phyloP scores from a whole-genome alignment of 2,329 filamentous ascomycete species.

The Neonectria sp. region DNA sequence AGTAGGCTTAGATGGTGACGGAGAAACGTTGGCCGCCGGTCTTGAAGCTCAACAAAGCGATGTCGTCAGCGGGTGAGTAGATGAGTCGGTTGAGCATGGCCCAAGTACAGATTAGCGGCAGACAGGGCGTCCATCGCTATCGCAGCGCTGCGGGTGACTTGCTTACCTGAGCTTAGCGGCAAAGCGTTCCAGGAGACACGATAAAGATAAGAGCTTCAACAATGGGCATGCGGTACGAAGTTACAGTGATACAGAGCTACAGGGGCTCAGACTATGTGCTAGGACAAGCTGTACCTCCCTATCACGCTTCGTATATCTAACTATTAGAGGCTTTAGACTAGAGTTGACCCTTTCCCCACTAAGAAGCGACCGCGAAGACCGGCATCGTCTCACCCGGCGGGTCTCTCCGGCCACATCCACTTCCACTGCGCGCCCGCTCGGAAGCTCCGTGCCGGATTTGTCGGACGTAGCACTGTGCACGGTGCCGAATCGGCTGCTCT shows the following conservation, averaged over 20 bases:
- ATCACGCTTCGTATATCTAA: too few relatives aligned
- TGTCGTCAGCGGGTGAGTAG: constrained; percentile 6
- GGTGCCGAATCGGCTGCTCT: constrained; percentile 25
- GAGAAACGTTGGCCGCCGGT: not conserved
- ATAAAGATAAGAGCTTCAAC: not conserved
- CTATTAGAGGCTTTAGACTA: not conserved
- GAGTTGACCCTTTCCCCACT: not conserved
- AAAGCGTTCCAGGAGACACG: constrained; percentile 2
- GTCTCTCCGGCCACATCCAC: constrained; percentile 3
- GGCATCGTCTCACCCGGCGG: not conserved
- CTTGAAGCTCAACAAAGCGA: constrained; percentile 6
- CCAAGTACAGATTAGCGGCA: too few relatives aligned
- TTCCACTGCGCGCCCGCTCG: constrained; percentile 1
- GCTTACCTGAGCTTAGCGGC: constrained; percentile 26
- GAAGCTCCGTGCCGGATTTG: constrained; percentile 15
- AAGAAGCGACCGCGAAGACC: not conserved
- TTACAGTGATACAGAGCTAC: not conserved
- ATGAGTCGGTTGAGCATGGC: constrained; percentile 4
- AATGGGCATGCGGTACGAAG: not conserved
- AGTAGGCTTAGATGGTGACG: not conserved
- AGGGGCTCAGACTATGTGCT: too few relatives aligned
- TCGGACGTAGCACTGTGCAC: constrained; percentile 23
- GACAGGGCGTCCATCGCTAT: not conserved
- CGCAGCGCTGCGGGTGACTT: constrained; percentile 4
- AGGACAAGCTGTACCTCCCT: too few relatives aligned